Conservation (phyloP, 2,329 filamentous ascomycete genomes). For the Pseudogymnoascus sp. region DNA sequence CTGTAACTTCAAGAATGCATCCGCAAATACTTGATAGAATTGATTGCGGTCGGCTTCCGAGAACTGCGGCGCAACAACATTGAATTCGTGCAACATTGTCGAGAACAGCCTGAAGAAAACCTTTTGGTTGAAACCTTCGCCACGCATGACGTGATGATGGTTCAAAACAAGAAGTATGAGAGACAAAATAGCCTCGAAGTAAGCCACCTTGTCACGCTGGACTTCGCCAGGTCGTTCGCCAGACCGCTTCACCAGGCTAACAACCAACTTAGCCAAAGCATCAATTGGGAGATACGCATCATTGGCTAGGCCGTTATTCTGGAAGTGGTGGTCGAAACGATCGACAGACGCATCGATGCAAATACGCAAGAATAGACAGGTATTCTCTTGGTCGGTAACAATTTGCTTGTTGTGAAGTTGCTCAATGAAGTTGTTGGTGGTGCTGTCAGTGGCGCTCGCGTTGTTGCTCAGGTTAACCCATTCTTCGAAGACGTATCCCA, state of each 20-base stretch:
- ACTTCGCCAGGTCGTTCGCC: slow-evolving; percentile 50
- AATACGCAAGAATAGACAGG: slow-evolving; percentile 69
- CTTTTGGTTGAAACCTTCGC: slow-evolving; percentile 75
- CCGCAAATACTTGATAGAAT: slow-evolving; percentile 64
- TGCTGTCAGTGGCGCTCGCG: slow-evolving; percentile 64
- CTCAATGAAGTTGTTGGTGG: slow-evolving; percentile 67
- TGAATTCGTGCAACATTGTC: slow-evolving; percentile 69
- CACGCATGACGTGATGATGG: slow-evolving; percentile 73
- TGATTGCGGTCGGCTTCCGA: slow-evolving; percentile 58
- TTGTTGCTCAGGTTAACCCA: slow-evolving; percentile 81
- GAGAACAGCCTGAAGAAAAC: slow-evolving; percentile 90
- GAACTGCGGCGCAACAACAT: slow-evolving; percentile 48
- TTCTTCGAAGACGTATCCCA: slow-evolving; percentile 93
- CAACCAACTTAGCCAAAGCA: slow-evolving; percentile 72
- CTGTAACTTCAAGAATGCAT: slow-evolving; percentile 63
- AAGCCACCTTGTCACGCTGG: slow-evolving; percentile 56
- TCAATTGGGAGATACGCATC: slow-evolving; percentile 61
- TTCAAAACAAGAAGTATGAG: slow-evolving; percentile 75
- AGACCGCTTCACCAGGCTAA: slow-evolving; percentile 66
- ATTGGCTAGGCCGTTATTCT: slow-evolving; percentile 48
- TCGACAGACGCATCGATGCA: slow-evolving; percentile 74
- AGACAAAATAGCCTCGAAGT: slow-evolving; percentile 70
- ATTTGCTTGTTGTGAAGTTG: slow-evolving; percentile 71
- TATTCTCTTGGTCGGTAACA: slow-evolving; percentile 66
- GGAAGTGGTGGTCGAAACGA: slow-evolving; percentile 63